Base-by-base conservation (phyloP, 208 protist genomes). In the Crithidia brevicula region DNA sequence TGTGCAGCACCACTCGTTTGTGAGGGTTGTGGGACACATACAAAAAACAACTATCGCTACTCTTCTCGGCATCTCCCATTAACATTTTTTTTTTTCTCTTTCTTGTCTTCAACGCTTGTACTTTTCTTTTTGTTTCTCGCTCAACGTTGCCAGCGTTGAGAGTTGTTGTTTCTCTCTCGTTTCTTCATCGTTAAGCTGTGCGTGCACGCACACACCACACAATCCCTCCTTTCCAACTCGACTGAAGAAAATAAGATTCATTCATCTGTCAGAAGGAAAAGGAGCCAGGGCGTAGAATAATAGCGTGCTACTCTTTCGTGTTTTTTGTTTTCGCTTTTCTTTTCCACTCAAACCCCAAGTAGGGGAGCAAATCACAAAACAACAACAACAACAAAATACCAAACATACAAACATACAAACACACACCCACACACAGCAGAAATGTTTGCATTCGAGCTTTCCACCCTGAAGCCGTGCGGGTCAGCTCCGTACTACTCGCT, bases 401-500 rank as follows among this genome's bases (percentile, higher is more conserved):
- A 7, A 40, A 40, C 1, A 40, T 0, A 13, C 15, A 13, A 40
- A 40, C 36, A 13, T 40, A 16, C n/a, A 38, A 2, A 1, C 36
- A 30, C 52, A 47, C 8, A 47, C 13, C 9, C 0, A 56, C 16
- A 56, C 8, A 56, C 28, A 40, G 16, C 4, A 45, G 28, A 18
- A 1, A 95, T 95, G 90, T 93, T 83, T 58, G 79, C 77, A 1
- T 57, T 93, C 3, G 86, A 95, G 71, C 83, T 93, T 52, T 54
- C 68, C 18, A 83, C 75, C 3, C 66, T 67, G 11, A 71, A 67
- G 8, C 82, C 83, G 16, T 54, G 58, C 51, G 77, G 82, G 11
- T 74, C 85, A 53, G 82, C 87, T 9, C 76, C 85, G 22, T 95
- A 95, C 75, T 93, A 93, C 73, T 85, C 84, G 4, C 71, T 95